Evolutionary conservation across 164 flowering plant genomes (phyloP).

Genomic region (Pachysandra terminalis): DNA sequence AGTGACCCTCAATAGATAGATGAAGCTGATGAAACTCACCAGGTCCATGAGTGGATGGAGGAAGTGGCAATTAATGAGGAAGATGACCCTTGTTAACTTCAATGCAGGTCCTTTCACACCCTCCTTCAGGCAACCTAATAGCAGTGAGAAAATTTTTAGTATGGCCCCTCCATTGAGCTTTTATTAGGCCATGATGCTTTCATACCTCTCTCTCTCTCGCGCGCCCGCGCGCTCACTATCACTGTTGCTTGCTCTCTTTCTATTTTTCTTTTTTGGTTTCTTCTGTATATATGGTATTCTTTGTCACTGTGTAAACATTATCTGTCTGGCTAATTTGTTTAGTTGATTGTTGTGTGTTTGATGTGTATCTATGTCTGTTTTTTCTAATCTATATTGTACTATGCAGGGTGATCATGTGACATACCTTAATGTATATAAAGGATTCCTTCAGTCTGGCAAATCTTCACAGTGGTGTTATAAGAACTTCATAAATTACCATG

Average conservation of each 20-base stretch:
- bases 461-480: conserved; percentile 95
- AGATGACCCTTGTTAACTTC: no score
- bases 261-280: not conserved
- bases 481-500: conserved; percentile 85
- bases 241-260: not conserved
- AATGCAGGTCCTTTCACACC: no score
- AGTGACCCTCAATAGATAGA: no score
- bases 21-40: no score
- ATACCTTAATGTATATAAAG: conserved; percentile 86
- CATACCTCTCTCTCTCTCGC: no score
- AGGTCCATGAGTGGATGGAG: no score
- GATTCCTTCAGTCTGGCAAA: conserved; percentile 81
- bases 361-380: not conserved
- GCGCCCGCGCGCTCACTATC: no score
- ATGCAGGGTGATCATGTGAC: conserved; percentile 97
- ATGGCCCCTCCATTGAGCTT: no score
- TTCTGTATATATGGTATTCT: not conserved
- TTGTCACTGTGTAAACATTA: not conserved
- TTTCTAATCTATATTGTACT: not conserved
- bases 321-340: not conserved
- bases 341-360: not conserved
- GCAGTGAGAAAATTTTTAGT: no score
- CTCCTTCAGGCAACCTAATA: no score
- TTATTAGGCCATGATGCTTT: no score
- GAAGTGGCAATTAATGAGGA: no score